These are phyloP conservation scores for Chlorella sp. DNA, from an alignment of 139 green algal species.

Conservation along the genomic window DNA sequence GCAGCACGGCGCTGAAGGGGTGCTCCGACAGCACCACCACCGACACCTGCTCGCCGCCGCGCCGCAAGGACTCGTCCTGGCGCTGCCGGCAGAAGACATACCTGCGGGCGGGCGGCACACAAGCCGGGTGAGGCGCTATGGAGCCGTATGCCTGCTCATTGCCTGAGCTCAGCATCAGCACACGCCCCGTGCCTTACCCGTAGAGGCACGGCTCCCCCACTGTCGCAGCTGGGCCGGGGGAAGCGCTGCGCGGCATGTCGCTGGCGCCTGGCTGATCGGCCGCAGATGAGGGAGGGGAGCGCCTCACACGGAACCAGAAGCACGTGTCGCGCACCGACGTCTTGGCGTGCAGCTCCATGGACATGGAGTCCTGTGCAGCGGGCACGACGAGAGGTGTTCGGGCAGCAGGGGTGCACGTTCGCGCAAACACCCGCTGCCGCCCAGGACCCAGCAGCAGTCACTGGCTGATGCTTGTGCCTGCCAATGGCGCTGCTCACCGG, in stretches of 20 bases:
- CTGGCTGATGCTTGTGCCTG: background rate
- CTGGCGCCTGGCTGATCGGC: background rate
- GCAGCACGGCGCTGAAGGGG: constrained; percentile 51
- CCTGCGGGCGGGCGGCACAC: constrained; percentile 15
- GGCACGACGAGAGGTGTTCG: background rate
- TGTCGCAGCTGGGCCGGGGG: too few species aligned
- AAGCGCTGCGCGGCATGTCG: too few species aligned
- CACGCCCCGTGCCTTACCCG: too few species aligned
- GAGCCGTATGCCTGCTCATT: too few species aligned
- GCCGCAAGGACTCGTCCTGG: constrained; percentile 70
- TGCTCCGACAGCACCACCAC: constrained; percentile 58
- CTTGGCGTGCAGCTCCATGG: constrained; percentile 48
- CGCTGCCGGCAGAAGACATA: constrained; percentile 93
- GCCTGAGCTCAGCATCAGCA: too few species aligned
- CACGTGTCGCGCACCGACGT: constrained; percentile 60
- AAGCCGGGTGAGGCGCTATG: too few species aligned
- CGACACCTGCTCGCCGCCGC: constrained; percentile 76
- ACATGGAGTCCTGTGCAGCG: constrained; percentile 33
- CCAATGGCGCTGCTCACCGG: constrained; percentile 27
- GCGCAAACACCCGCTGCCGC: too few species aligned
- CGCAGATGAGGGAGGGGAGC: background rate
- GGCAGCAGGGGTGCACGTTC: background rate
- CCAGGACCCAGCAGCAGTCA: background rate
- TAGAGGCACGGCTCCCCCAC: too few species aligned
- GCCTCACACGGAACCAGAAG: background rate